phyloP scores from a whole-genome alignment of 169 alveolate species.

The Toxoplasma gondii region DNA sequence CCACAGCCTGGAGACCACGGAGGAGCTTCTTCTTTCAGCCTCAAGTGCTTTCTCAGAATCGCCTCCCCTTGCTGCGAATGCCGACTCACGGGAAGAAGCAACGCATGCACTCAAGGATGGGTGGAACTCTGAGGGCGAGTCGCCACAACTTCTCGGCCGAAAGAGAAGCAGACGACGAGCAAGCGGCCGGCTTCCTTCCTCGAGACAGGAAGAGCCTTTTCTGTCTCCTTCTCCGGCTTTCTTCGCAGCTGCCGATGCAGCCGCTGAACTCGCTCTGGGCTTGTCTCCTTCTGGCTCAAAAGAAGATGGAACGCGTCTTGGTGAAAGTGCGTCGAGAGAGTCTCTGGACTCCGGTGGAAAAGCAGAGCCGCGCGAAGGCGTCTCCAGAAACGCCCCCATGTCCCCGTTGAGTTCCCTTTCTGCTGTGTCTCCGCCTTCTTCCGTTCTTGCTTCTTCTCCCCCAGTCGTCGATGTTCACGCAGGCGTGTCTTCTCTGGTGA shows the following conservation, averaged over 20 bases:
- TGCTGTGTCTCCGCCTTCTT: background rate
- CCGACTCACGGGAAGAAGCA: background rate
- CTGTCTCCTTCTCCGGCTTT: background rate
- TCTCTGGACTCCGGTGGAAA: background rate
- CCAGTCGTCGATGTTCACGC: background rate
- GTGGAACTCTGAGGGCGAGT: background rate
- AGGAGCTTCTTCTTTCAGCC: background rate
- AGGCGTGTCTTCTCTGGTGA: background rate
- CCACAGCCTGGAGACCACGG: conserved; percentile 1
- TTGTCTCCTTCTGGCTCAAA: background rate
- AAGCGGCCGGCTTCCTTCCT: background rate
- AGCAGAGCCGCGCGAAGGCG: too few species aligned
- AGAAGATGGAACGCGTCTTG: background rate
- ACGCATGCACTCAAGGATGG: background rate
- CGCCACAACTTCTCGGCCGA: background rate
- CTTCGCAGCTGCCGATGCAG: background rate
- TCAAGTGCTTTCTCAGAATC: background rate
- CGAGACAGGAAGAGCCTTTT: background rate
- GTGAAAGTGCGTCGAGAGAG: background rate
- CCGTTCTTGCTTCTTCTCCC: background rate
- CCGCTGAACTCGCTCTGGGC: background rate
- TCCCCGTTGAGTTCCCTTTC: background rate
- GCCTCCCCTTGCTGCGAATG: background rate
- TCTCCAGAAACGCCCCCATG: too few species aligned
- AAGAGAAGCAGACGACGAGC: background rate